phyloP scores from a whole-genome alignment of 129 eudicot genomes.

The Chrysanthemum lavandulifolium region DNA sequence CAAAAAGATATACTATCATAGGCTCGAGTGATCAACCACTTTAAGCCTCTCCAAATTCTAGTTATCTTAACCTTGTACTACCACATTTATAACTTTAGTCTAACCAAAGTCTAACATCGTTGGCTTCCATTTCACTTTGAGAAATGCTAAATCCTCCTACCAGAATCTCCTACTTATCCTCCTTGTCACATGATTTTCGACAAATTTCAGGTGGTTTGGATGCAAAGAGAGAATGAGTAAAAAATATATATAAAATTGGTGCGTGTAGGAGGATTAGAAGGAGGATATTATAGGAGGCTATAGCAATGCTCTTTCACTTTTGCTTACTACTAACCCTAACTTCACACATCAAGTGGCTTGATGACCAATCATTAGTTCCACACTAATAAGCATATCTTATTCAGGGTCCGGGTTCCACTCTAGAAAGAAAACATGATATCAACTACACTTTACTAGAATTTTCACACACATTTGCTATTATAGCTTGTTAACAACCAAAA shows the following conservation, averaged over 20 bases:
- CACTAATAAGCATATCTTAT: conserved; percentile 8
- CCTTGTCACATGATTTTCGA: no score
- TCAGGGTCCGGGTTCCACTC: conserved; percentile 2
- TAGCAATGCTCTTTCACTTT: no score
- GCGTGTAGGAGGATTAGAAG: no score
- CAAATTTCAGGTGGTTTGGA: no score
- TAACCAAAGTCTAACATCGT: conserved; percentile 5
- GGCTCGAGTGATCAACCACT: neutral
- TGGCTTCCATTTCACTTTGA: neutral
- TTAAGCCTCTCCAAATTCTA: neutral
- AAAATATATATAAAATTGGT: no score
- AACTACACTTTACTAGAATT: conserved; percentile 3
- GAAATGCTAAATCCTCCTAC: no score
- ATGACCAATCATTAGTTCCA: conserved; percentile 9
- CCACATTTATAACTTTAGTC: neutral
- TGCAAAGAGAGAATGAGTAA: no score
- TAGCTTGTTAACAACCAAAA: conserved; percentile 13
- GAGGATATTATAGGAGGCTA: no score
- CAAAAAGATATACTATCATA: neutral
- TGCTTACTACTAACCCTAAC: conserved; percentile 11
- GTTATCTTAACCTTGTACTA: neutral
- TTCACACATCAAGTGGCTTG: neutral
- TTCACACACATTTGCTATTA: conserved; percentile 11
- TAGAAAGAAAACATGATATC: conserved; percentile 8
- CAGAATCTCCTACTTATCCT: no score